phyloP scores from a whole-genome alignment of 2,329 filamentous ascomycete species.

The Colletotrichum australisinense region DNA sequence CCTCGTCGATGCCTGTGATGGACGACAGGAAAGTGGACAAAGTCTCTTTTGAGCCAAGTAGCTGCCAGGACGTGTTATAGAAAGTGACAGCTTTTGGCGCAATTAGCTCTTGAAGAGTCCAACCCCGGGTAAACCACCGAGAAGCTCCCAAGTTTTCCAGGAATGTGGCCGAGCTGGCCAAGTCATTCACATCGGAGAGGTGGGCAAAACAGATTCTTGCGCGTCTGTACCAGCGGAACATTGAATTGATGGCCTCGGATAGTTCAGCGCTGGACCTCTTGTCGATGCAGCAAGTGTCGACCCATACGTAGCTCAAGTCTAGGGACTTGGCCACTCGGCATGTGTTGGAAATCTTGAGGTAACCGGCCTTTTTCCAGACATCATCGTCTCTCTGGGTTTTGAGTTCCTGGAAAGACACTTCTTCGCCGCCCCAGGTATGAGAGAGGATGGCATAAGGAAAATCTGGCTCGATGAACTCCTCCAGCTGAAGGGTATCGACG shows the following conservation, averaged over 20 bases:
- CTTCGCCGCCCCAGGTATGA: conserved; percentile 35
- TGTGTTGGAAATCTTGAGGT: neutral
- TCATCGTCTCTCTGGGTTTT: neutral
- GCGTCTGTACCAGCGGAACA: neutral
- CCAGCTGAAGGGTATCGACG: conserved; percentile 3
- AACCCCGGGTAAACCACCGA: neutral
- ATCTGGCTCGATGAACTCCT: neutral
- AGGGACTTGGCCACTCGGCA: neutral
- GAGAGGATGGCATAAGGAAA: conserved; percentile 39
- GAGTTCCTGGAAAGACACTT: conserved; percentile 27
- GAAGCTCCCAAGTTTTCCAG: neutral
- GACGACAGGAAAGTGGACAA: neutral
- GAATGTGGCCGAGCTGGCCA: neutral
- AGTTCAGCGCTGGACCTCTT: conserved; percentile 2
- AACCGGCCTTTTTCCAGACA: neutral
- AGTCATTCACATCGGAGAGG: neutral
- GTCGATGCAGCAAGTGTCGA: conserved; percentile 16
- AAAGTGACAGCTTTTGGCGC: neutral
- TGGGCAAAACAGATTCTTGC: neutral
- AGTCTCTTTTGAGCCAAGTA: neutral
- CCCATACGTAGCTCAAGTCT: neutral
- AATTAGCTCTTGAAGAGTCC: neutral
- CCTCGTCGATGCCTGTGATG: neutral
- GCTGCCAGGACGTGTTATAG: neutral
- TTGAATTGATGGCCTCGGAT: neutral